A percentile compares a stretch with the other conserved stretches of the same genome.
Conservation (phyloP, 768 basidiomycete species). For the Termitomyces sp. region DNA sequence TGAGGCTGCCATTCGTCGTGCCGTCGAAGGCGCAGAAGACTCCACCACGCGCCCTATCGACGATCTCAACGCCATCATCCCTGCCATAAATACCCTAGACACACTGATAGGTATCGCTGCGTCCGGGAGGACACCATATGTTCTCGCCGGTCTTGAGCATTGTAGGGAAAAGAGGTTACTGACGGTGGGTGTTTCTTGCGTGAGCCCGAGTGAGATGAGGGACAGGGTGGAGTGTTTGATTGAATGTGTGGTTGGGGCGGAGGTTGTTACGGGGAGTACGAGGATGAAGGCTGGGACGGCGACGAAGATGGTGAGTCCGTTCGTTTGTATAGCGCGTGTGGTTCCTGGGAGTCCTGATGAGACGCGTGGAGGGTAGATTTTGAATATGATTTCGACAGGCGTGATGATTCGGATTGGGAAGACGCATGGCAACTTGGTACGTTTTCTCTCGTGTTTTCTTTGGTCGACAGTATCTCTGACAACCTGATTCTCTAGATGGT, state of each 20-base stretch:
- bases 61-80: constrained; percentile 22
- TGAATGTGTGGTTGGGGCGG: constrained; percentile 28
- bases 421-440: constrained; percentile 31
- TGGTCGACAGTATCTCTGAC: too few species aligned
- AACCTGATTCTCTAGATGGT: too few species aligned
- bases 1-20: constrained; percentile 24
- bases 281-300: constrained; percentile 35
- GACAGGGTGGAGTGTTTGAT: constrained; percentile 23
- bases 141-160: constrained; percentile 26
- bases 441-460: background rate
- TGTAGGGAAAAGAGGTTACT: constrained; percentile 20
- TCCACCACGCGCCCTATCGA: constrained; percentile 21
- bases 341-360: too few species aligned
- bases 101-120: constrained; percentile 31
- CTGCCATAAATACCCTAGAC: constrained; percentile 21
- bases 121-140: constrained; percentile 33
- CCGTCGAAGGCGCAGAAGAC: constrained; percentile 30
- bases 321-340: too few species aligned
- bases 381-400: constrained; percentile 35
- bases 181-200: constrained; percentile 27
- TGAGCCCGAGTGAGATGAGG: constrained; percentile 23
- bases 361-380: constrained; percentile 21
- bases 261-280: constrained; percentile 30
- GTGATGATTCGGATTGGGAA: constrained; percentile 31
- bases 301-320: constrained; percentile 27